Evolutionary conservation across 805 yeast species (phyloP).

Genomic region (Metschnikowia shivogae): DNA sequence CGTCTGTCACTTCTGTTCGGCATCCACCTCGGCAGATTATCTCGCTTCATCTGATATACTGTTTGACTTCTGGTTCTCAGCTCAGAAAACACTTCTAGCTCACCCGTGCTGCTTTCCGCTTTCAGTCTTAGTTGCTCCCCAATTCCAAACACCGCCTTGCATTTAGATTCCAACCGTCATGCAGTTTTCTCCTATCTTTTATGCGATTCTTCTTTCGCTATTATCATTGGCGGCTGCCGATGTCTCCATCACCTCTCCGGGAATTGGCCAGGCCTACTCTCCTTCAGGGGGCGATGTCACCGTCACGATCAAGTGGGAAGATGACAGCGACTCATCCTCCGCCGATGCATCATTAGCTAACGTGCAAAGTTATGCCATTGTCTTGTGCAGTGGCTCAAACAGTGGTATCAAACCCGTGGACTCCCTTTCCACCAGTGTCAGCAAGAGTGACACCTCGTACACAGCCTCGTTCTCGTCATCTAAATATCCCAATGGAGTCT

Average conservation of each 20-base stretch:
- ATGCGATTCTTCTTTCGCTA: slow-evolving; percentile 8
- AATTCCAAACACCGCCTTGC: neutral
- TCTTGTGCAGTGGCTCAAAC: slow-evolving; percentile 68
- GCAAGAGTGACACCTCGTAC: slow-evolving; percentile 27
- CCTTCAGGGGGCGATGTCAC: slow-evolving; percentile 36
- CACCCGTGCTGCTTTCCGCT: too few species aligned
- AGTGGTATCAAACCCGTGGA: slow-evolving; percentile 39
- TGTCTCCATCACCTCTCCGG: slow-evolving; percentile 43
- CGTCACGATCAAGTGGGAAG: slow-evolving; percentile 40
- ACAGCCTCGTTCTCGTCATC: slow-evolving; percentile 41
- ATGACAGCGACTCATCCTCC: slow-evolving; percentile 49
- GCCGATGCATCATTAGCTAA: slow-evolving; percentile 41
- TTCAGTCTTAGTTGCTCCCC: too few species aligned
- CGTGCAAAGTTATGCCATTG: slow-evolving; percentile 45
- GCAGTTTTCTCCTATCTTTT: slow-evolving; percentile 12
- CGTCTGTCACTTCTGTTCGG: neutral
- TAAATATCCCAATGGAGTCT: slow-evolving; percentile 60
- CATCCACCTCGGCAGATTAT: neutral
- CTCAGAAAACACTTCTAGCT: too few species aligned
- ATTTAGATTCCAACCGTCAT: slow-evolving; percentile 1
- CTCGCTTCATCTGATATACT: too few species aligned
- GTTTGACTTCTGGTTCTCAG: too few species aligned
- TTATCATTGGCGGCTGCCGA: slow-evolving; percentile 38
- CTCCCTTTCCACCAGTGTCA: slow-evolving; percentile 22
- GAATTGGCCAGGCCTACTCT: slow-evolving; percentile 33